phyloP scores from a whole-genome alignment of 2,329 filamentous ascomycete species.

The Sclerotinia borealis region DNA sequence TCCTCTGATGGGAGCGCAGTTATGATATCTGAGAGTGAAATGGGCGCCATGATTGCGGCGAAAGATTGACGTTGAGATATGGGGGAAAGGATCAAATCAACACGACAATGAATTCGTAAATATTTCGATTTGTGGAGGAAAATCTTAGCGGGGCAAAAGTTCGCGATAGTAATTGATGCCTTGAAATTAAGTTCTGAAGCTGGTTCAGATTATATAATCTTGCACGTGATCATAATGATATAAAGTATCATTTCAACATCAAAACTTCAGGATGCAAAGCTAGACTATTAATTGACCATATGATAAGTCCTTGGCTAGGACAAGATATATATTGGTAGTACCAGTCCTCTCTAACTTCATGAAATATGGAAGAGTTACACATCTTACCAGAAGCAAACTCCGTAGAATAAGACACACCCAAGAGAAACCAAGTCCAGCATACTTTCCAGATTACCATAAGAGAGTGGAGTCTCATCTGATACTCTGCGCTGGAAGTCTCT shows the following conservation, averaged over 20 bases:
- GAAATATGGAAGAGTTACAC: no score
- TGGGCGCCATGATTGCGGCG: slow-evolving; percentile 42
- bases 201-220: background rate
- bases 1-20: slow-evolving; percentile 67
- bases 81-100: background rate
- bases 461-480: no score
- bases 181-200: background rate
- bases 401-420: no score
- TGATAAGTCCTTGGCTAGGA: no score
- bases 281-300: no score
- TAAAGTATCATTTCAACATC: background rate
- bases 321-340: no score
- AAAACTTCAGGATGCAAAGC: no score
- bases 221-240: background rate
- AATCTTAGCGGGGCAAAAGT: slow-evolving; percentile 20
- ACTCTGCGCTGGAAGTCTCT: no score
- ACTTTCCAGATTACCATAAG: no score
- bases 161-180: background rate
- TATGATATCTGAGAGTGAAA: slow-evolving; percentile 60
- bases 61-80: slow-evolving; percentile 12
- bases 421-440: no score
- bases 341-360: no score
- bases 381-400: no score
- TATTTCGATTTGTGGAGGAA: slow-evolving; percentile 25
- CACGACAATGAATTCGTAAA: slow-evolving; percentile 15